Base-by-base conservation (phyloP, 495 filamentous ascomycete genomes). In the Penicillium coprophilum region DNA sequence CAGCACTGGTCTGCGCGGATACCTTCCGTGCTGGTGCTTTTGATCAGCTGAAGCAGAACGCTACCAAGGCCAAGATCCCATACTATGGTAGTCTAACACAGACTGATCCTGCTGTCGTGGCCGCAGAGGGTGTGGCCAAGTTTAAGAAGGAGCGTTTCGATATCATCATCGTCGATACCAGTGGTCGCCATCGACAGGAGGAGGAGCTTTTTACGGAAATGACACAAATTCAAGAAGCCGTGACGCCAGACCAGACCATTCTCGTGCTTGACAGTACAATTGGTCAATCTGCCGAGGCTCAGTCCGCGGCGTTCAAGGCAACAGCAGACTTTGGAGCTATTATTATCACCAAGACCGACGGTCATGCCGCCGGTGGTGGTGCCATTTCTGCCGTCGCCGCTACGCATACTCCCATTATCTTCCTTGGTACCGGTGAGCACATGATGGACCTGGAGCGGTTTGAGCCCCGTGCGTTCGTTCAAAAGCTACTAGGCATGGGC, bases 101-200 rank as follows among this genome's bases (percentile, higher is more conserved):
- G 69, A 97, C 92, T 9, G 95, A 99, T 69, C 94, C 94, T 2
- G 93, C 91, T 5, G 84, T 91, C 24, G 95, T 99, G 19, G 91
- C 95, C 1, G 81, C 85, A 2, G 94, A 97, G 63, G 94, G 94
- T 68, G 95, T 99, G 12, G 92, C 96, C 31, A 95, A 96, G 73
- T 99, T 99, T 80, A 97, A 96, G 79, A 97, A 96, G 76, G 95
- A 99, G 80, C 80, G 86, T 4, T 99, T 97, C 68, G 94, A 99
- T 73, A 86, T 99, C 50, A 99, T 99, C 60, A 96, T 99, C 58
- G 94, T 99, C 17, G 94, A 99, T 78, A 99, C 94, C 2, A 91
- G 86, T 55, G 94, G 94, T 61, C 81, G 94, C 56, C 94, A 99
- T 77, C 82, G 89, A 65, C 94, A 99, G 63, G 95, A 97, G 73